Evolutionary conservation across 2,329 filamentous ascomycete genomes (phyloP), one percentile per base, ranked within the genome.

Genomic region (Venturiaceae sp.): DNA sequence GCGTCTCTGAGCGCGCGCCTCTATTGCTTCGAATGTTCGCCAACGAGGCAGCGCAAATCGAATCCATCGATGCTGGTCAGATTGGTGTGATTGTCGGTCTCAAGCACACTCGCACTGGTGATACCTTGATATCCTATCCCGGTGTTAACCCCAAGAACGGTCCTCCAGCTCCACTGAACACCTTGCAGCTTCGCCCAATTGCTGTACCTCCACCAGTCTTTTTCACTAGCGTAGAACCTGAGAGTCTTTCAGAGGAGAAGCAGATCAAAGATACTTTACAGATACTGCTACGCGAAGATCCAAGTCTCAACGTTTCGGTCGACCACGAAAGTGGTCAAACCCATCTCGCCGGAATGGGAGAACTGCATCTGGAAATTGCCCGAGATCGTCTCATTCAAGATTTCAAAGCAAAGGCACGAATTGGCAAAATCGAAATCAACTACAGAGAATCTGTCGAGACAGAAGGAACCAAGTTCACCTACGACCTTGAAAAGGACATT

Each of bases 321-420:
- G 90, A 97, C 65, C 84, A 92, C 62, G 94, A 96, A 69, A 92
- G 90, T 1, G 94, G 94, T 1, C 91, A 96, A 67, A 96, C 94
- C 52, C 86, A 95, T 33, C 80, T 99, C 0, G 92, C 92, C 57
- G 94, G 94, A 3, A 97, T 99, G 94, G 94, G 94, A 7, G 90
- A 95, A 66, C 81, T 99, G 30, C 94, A 99, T 71, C 80, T 99
- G 0, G 94, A 99, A 66, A 94, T 99, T 53, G 92, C 92, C 0
- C 79, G 90, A 54, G 90, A 97, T 71, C 83, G 92, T 46, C 82
- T 99, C 9, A 84, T 94, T 63, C 88, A 90, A 56, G 90, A 95
- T 67, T 86, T 96, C 74, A 95, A 94, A 70, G 90, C 78, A 71
- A 96, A 83, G 80, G 91, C 79, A 62, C 85, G 75, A 19, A 96